Conservation (phyloP, 176 grass and related monocot species). For the Zoysia japonica region DNA sequence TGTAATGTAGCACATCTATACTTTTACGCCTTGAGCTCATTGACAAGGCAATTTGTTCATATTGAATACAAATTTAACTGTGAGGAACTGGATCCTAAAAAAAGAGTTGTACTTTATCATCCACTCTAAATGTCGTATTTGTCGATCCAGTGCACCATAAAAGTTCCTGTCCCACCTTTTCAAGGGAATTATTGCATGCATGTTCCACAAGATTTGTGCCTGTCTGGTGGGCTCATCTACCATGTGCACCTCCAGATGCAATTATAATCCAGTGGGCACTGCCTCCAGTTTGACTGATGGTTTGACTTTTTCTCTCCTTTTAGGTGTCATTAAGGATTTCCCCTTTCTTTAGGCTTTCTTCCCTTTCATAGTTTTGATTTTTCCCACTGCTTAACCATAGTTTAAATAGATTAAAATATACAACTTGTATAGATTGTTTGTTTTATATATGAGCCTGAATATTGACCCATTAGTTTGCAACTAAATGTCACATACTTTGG, state of each 20-base stretch:
- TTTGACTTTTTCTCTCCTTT: slow-evolving; percentile 31
- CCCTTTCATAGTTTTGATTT: neutral
- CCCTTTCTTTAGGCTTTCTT: neutral
- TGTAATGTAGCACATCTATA: neutral
- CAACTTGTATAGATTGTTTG: slow-evolving; percentile 7
- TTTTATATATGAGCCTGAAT: slow-evolving; percentile 4
- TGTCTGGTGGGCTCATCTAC: slow-evolving; percentile 40
- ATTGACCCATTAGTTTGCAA: neutral
- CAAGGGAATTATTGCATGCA: slow-evolving; percentile 43
- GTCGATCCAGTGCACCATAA: neutral
- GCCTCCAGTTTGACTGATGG: slow-evolving; percentile 30
- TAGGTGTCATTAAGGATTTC: neutral
- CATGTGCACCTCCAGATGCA: slow-evolving; percentile 51
- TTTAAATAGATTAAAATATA: neutral
- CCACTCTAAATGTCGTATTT: neutral
- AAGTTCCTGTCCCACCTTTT: slow-evolving; percentile 20
- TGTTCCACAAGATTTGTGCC: slow-evolving; percentile 42
- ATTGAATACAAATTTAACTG: neutral
- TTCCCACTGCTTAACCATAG: neutral
- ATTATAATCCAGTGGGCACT: slow-evolving; percentile 43
- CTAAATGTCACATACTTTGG: neutral
- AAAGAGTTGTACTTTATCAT: slow-evolving; percentile 9
- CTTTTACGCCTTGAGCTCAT: too few species aligned
- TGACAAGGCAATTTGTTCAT: too few species aligned
- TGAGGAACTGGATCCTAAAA: slow-evolving; percentile 19